Evolutionary conservation across 1,284 basidiomycete genomes (phyloP).

Genomic region (Cutaneotrichosporon dermatis): DNA sequence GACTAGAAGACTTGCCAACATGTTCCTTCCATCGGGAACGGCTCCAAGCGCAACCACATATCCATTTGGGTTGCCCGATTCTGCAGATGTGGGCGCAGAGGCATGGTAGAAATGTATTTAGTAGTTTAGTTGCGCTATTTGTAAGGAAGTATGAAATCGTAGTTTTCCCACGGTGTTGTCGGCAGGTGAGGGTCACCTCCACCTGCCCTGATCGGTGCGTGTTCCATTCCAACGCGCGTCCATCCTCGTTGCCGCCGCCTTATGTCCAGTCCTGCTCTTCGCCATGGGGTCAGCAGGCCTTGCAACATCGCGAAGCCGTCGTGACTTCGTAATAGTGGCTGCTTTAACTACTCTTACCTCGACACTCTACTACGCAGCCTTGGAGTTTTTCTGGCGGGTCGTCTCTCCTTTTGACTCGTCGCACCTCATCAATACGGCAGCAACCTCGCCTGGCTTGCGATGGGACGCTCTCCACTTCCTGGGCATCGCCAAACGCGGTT

Average conservation of each 20-base stretch:
- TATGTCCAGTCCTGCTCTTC: too few species aligned
- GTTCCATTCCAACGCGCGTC: background rate
- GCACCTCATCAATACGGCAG: constrained; percentile 17
- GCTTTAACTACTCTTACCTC: background rate
- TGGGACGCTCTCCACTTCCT: constrained; percentile 88
- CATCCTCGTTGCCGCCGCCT: too few species aligned
- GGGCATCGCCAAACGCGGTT: constrained; percentile 59
- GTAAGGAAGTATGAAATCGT: too few species aligned
- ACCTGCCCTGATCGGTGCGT: background rate
- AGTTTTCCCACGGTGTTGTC: constrained; percentile 1
- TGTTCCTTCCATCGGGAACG: constrained; percentile 42
- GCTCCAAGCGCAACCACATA: constrained; percentile 28
- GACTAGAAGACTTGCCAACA: constrained; percentile 40
- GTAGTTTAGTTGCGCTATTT: background rate
- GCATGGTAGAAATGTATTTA: constrained; percentile 37
- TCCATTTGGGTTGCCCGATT: constrained; percentile 41
- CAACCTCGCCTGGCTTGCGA: constrained; percentile 53
- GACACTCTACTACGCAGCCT: constrained; percentile 17
- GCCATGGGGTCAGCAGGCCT: too few species aligned
- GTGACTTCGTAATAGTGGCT: background rate
- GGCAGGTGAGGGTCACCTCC: background rate
- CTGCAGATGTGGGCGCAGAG: constrained; percentile 44
- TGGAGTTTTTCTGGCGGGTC: constrained; percentile 12
- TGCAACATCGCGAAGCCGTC: background rate
- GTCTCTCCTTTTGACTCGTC: constrained; percentile 36